A percentile compares a stretch with the other conserved stretches of the same genome.
These are phyloP conservation scores for Penicillium steckii DNA, from an alignment of 495 filamentous ascomycete species.

Conservation along the genomic window DNA sequence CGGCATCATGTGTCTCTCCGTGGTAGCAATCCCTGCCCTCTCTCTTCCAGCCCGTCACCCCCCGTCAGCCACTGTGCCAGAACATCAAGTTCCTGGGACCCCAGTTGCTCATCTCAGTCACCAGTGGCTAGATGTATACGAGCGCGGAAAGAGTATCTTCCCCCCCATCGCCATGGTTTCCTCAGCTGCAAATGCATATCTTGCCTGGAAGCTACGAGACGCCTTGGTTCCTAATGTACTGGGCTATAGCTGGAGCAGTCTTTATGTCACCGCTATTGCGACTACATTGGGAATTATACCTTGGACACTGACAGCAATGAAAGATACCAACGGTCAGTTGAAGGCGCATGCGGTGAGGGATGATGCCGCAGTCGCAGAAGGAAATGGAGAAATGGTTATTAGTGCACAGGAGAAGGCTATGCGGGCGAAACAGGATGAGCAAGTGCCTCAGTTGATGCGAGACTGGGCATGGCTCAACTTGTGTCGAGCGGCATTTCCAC, in stretches of 20 bases:
- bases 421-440: conserved; percentile 19
- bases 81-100: conserved; percentile 12
- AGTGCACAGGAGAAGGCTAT: conserved; percentile 18
- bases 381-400: conserved; percentile 14
- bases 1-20: conserved; percentile 23
- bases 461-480: conserved; percentile 24
- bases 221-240: conserved; percentile 3
- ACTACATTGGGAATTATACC: conserved; percentile 31
- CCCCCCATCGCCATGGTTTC: conserved; percentile 17
- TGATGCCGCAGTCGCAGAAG: conserved; percentile 17
- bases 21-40: conserved; percentile 25
- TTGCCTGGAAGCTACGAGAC: conserved; percentile 22
- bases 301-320: conserved; percentile 32
- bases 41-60: conserved; percentile 20
- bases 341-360: conserved; percentile 22
- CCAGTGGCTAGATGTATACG: conserved; percentile 34
- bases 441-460: conserved; percentile 18
- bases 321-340: conserved; percentile 21
- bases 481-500: conserved; percentile 14
- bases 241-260: conserved; percentile 12
- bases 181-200: conserved; percentile 31
- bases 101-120: conserved; percentile 19
- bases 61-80: conserved; percentile 8
- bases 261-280: conserved; percentile 22
- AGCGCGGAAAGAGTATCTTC: conserved; percentile 24